phyloP scores from a whole-genome alignment of 495 filamentous ascomycete genomes.

The Penicillium fimorum region DNA sequence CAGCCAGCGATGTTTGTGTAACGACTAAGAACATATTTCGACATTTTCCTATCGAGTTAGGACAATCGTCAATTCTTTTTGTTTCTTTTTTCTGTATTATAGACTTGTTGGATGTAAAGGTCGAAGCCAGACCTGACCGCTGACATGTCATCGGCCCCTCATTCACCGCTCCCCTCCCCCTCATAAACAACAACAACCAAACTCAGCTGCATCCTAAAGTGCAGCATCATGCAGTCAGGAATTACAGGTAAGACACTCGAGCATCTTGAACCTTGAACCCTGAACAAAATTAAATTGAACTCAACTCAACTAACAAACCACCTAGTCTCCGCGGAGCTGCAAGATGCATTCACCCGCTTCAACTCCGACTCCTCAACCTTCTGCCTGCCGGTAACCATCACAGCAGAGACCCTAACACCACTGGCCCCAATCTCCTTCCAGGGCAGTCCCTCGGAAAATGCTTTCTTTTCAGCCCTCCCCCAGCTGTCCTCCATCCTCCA shows the following conservation, averaged over 20 bases:
- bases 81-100: background rate
- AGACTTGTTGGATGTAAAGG: background rate
- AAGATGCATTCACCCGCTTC: conserved; percentile 74
- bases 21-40: background rate
- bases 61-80: background rate
- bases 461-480: conserved; percentile 60
- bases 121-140: background rate
- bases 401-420: conserved; percentile 70
- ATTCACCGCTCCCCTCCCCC: conserved; percentile 29
- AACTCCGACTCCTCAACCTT: conserved; percentile 62
- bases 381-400: conserved; percentile 79
- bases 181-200: conserved; percentile 22
- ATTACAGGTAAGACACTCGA: conserved; percentile 62
- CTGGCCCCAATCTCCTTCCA: conserved; percentile 56
- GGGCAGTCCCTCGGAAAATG: conserved; percentile 38
- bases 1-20: background rate
- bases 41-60: background rate
- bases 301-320: conserved; percentile 13
- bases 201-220: conserved; percentile 7
- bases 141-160: conserved; percentile 12
- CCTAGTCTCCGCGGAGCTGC: conserved; percentile 81
- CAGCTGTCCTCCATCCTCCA: conserved; percentile 69
- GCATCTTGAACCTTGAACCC: conserved; percentile 1
- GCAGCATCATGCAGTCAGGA: conserved; percentile 75
- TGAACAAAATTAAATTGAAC: conserved; percentile 1